Evolutionary conservation across 441 rosid species (phyloP), one percentile per base, ranked within the genome.

Genomic region (Euphorbia corollata): DNA sequence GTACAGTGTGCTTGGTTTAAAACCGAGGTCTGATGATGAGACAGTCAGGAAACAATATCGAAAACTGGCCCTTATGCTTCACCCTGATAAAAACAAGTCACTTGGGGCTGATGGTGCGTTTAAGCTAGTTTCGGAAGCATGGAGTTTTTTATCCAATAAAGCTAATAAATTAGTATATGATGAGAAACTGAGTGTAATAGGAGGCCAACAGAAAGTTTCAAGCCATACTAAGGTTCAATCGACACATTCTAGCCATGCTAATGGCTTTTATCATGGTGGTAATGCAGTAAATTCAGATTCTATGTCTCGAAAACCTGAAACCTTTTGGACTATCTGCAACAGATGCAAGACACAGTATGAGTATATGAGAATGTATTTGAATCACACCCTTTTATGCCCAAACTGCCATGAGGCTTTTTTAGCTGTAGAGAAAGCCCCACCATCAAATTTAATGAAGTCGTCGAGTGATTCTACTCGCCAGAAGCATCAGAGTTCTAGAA

Each of bases 31-130:
- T 69, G 92, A 87, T 63, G 95, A 88, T 20, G 98, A 90, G 38
- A 77, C 79, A 8, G 74, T 90, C 53, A 87, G 75, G 78, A 88
- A 82, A 75, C 97, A 90, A 63, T 90, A 86, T 68, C 80, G 82
- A 69, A 95, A 86, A 74, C 79, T 90, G 59, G 92, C 85, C 67
- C 83, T 92, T 38, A 63, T 79, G 73, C 97, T 95, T 65, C 99
- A 88, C 75, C 99, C 98, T n/a, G 97, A 95, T 76, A 95, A 90
- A 79, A 91, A 88, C 83, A 87, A 87, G 71, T 80, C 87, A 27
- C 72, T 77, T 8, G 96, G 96, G 8, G 89, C 95, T 19, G 95
- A 86, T 53, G 96, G 96, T 64, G 99, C 99, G 10, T 95, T 95
- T 70, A 85, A 86, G 73, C 78, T 92, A 70, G 77, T 95, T 68